phyloP scores from a whole-genome alignment of 371 early-diverging fungal genomes.

The Circinella umbellata region DNA sequence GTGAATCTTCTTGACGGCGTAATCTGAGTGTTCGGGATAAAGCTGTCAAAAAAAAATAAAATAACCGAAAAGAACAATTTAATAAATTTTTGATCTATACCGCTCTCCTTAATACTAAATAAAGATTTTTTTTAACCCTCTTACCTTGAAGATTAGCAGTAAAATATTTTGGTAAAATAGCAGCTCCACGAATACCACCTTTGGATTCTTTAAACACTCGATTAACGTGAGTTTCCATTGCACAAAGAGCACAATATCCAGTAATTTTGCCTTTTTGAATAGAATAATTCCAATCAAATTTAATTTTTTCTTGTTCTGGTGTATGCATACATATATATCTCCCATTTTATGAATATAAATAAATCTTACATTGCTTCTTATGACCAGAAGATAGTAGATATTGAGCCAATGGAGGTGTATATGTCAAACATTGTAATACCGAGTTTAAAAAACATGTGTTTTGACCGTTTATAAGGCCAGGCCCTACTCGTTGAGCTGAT shows the following conservation, averaged over 20 bases:
- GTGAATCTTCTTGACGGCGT: constrained; percentile 90
- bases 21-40: constrained; percentile 80
- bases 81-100: too few species aligned
- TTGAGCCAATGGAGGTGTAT: constrained; percentile 85
- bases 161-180: constrained; percentile 74
- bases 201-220: constrained; percentile 50
- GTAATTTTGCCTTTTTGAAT: constrained; percentile 44
- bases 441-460: constrained; percentile 98
- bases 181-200: constrained; percentile 39
- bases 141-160: constrained; percentile 71
- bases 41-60: constrained; percentile 22
- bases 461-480: constrained; percentile 87
- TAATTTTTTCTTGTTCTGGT: not conserved
- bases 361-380: constrained; percentile 49
- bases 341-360: not conserved
- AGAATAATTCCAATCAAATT: not conserved
- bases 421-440: constrained; percentile 90
- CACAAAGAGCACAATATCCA: constrained; percentile 68
- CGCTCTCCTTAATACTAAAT: too few species aligned
- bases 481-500: constrained; percentile 63
- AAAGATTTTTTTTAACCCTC: too few species aligned
- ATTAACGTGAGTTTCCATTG: constrained; percentile 58
- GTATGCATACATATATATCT: not conserved
- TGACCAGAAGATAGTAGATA: constrained; percentile 69
- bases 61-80: too few species aligned